A percentile compares a stretch with the other conserved stretches of the same genome.
Evolutionary conservation across 2,329 filamentous ascomycete species (phyloP).

Genomic region (Calonectria ilicicola): DNA sequence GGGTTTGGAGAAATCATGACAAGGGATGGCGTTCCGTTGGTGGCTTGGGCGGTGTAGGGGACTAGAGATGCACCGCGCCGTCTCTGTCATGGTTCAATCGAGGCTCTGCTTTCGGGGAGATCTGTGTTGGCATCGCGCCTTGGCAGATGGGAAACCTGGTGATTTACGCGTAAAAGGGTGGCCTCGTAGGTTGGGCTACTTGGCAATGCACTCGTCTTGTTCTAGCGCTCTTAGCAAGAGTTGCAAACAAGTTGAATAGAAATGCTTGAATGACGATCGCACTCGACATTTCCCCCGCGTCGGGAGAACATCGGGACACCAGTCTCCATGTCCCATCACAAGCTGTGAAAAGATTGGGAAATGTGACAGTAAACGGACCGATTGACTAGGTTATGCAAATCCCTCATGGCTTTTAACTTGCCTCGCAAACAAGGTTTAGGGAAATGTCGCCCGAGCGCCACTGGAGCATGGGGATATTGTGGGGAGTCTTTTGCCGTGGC

Average conservation of each 20-base stretch:
- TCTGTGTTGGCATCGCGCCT: neutral
- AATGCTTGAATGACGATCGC: neutral
- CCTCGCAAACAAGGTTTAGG: neutral
- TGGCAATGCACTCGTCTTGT: too few relatives aligned
- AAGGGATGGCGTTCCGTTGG: neutral
- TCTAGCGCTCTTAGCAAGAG: too few relatives aligned
- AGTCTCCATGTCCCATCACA: neutral
- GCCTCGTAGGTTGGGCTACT: neutral
- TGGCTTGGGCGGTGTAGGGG: neutral
- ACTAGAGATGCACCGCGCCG: neutral
- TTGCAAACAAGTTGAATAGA: neutral
- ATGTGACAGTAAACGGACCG: constrained; percentile 5
- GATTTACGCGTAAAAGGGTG: neutral
- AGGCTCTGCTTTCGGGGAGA: neutral
- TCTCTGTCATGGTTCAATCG: neutral
- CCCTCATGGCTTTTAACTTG: neutral
- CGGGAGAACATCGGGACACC: neutral
- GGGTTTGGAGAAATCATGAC: neutral
- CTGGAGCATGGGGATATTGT: neutral
- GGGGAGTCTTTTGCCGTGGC: constrained; percentile 5
- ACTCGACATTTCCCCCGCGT: neutral
- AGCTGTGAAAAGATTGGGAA: neutral
- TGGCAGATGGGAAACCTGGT: neutral
- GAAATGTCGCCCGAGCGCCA: neutral
- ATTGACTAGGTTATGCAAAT: constrained; percentile 1